Evolutionary conservation across 345 rosid genomes (phyloP).

Genomic region (Citrus trifoliata): DNA sequence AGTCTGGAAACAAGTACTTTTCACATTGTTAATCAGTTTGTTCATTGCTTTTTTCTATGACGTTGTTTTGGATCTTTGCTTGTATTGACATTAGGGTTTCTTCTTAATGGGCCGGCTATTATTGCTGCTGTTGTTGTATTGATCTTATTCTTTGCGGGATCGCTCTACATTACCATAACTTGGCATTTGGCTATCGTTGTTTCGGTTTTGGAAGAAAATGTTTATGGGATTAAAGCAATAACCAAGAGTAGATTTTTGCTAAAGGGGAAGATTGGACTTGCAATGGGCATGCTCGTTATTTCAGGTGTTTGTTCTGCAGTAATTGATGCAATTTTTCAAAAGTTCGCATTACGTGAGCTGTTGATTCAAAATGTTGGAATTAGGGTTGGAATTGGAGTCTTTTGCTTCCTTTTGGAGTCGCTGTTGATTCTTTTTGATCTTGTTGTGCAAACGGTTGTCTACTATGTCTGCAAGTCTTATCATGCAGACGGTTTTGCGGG

Average conservation of each 20-base stretch:
- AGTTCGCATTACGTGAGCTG: constrained; percentile 1
- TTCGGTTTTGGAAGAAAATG: constrained; percentile 46
- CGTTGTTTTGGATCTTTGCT: neutral
- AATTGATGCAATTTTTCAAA: constrained; percentile 16
- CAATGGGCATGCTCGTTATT: constrained; percentile 18
- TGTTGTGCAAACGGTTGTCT: constrained; percentile 43
- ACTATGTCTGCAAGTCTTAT: constrained; percentile 58
- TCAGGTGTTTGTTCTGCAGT: constrained; percentile 6
- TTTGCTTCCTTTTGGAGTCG: constrained; percentile 31
- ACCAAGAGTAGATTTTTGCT: constrained; percentile 35
- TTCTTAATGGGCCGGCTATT: neutral
- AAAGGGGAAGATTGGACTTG: constrained; percentile 36
- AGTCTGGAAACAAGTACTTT: constrained; percentile 51
- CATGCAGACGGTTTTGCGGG: constrained; percentile 39
- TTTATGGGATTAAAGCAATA: constrained; percentile 46
- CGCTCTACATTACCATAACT: constrained; percentile 36
- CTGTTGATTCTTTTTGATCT: constrained; percentile 32
- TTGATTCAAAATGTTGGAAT: neutral
- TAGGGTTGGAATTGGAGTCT: constrained; percentile 19
- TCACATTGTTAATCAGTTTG: constrained; percentile 41
- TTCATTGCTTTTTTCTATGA: constrained; percentile 27
- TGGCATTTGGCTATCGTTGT: constrained; percentile 58
- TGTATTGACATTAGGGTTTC: neutral
- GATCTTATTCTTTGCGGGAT: constrained; percentile 18
- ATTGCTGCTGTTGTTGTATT: neutral